Percentiles rank a stretch among this genome's conserved stretches.
Evolutionary conservation across 768 basidiomycete genomes (phyloP).

Genomic region (Pulveroboletus sp.): DNA sequence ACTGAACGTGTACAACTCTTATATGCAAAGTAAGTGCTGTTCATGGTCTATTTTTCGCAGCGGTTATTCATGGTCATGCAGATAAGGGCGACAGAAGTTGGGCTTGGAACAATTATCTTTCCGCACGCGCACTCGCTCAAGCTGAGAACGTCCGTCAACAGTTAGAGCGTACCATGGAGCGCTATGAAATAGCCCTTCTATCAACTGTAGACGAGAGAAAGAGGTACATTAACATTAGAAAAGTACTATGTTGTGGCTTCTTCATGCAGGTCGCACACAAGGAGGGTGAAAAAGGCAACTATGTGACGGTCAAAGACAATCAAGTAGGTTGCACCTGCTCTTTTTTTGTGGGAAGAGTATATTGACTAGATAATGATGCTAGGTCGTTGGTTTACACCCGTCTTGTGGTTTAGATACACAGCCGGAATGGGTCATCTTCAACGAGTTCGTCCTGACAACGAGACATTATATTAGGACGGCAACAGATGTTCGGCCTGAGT

Average conservation of each 20-base stretch:
- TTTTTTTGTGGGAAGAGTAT: background rate
- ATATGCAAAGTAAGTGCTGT: conserved; percentile 62
- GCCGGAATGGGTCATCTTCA: conserved; percentile 91
- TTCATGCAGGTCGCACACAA: conserved; percentile 99
- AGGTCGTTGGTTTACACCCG: conserved; percentile 50
- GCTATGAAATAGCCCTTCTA: conserved; percentile 73
- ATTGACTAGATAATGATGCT: background rate
- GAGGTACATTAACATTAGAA: conserved; percentile 69
- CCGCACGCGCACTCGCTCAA: conserved; percentile 74
- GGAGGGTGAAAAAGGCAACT: conserved; percentile 84
- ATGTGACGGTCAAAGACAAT: conserved; percentile 92
- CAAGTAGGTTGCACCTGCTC: conserved; percentile 47
- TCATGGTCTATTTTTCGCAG: background rate
- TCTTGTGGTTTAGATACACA: conserved; percentile 82
- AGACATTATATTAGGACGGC: conserved; percentile 88
- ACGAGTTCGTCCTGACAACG: conserved; percentile 93
- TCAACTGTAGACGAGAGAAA: conserved; percentile 65
- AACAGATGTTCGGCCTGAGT: conserved; percentile 80
- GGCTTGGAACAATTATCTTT: conserved; percentile 89
- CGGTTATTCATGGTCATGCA: conserved; percentile 23
- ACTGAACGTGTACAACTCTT: conserved; percentile 93
- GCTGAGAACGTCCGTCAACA: conserved; percentile 93
- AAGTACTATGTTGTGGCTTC: conserved; percentile 85
- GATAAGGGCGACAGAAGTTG: conserved; percentile 79
- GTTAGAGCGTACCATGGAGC: conserved; percentile 87